phyloP scores from a whole-genome alignment of 768 basidiomycete species.

The Phaeotremella fagi region DNA sequence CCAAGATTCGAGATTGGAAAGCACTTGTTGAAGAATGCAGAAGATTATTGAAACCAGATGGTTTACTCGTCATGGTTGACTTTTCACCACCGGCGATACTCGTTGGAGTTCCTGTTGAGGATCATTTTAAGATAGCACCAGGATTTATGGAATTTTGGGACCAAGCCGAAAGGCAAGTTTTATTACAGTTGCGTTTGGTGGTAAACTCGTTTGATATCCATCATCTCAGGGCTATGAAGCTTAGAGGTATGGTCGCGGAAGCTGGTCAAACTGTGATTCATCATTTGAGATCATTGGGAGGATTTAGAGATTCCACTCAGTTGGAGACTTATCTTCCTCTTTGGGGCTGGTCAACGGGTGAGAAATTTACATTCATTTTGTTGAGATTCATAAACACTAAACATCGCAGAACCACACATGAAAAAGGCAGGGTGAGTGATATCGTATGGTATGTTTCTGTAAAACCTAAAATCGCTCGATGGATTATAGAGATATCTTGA shows the following conservation, averaged over 20 bases:
- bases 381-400: background rate
- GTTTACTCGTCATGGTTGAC: slow-evolving; percentile 13
- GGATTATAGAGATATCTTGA: slow-evolving; percentile 4
- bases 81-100: slow-evolving; percentile 2
- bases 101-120: slow-evolving; percentile 4
- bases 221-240: background rate
- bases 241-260: slow-evolving; percentile 9
- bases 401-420: background rate
- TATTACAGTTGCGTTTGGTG: no score
- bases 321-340: slow-evolving; percentile 8
- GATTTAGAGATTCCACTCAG: slow-evolving; percentile 3
- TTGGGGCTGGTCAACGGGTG: slow-evolving; percentile 19
- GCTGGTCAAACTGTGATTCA: background rate
- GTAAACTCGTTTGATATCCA: no score
- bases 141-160: slow-evolving; percentile 9
- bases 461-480: background rate
- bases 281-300: slow-evolving; percentile 1
- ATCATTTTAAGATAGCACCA: background rate
- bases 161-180: no score
- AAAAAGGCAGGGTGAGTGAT: slow-evolving; percentile 3
- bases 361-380: background rate
- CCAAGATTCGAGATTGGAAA: slow-evolving; percentile 16
- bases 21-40: slow-evolving; percentile 6
- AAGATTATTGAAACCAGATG: slow-evolving; percentile 9
- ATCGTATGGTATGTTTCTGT: background rate